phyloP scores from a whole-genome alignment of 2,329 filamentous ascomycete species.

The Phaeosphaeria sp. region DNA sequence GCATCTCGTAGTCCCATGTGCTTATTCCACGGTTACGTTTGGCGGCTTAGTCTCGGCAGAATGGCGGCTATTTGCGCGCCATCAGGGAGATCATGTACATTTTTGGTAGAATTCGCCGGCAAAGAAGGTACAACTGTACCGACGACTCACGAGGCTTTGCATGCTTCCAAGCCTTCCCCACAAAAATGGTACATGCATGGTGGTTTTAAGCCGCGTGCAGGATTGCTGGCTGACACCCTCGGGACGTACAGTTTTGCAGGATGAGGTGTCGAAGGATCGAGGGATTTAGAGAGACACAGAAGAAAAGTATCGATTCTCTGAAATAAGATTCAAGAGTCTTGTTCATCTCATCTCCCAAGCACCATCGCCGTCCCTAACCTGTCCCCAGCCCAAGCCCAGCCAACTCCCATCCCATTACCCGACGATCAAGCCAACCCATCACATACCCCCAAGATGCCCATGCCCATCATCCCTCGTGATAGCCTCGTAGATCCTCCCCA shows the following conservation, averaged over 20 bases:
- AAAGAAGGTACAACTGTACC: not conserved
- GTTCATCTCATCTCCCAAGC: too few relatives aligned
- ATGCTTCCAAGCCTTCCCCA: not conserved
- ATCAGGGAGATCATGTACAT: not conserved
- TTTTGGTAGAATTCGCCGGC: not conserved
- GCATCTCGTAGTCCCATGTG: not conserved
- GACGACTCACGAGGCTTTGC: too few relatives aligned
- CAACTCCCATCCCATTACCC: not conserved
- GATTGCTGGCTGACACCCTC: not conserved
- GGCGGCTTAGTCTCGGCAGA: not conserved
- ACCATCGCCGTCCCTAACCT: too few relatives aligned
- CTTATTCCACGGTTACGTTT: not conserved
- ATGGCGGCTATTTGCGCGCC: not conserved
- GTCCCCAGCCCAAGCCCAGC: too few relatives aligned
- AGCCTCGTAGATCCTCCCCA: not conserved
- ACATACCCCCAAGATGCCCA: too few relatives aligned
- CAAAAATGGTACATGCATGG: not conserved
- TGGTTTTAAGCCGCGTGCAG: not conserved
- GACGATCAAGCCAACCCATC: not conserved
- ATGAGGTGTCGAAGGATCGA: not conserved
- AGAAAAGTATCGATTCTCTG: too few relatives aligned
- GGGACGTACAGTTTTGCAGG: too few relatives aligned
- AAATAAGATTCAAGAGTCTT: too few relatives aligned
- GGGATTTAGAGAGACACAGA: too few relatives aligned
- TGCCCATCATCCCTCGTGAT: not conserved